Percentiles rank a stretch among this genome's conserved stretches.
Conservation (phyloP, 2,329 filamentous ascomycete genomes). For the Metarhizium guizhouense region DNA sequence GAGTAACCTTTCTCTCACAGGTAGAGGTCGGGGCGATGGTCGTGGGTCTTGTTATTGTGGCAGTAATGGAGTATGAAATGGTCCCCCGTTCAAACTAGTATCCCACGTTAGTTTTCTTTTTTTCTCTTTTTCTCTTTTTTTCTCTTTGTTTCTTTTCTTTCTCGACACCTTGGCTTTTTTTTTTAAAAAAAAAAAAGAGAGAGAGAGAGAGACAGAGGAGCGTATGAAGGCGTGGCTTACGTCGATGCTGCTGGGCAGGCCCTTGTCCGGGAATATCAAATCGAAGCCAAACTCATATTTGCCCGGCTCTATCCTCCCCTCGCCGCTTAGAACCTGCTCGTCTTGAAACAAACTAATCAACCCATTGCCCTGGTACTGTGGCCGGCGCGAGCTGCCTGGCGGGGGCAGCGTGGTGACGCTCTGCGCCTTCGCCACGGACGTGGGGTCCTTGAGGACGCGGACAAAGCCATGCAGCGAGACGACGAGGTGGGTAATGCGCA, state of each 20-base stretch:
- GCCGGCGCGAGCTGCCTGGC: constrained; percentile 27
- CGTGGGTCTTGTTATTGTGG: constrained; percentile 81
- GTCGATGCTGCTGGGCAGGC: constrained; percentile 86
- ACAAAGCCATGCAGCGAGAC: constrained; percentile 72
- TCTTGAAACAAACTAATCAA: constrained; percentile 77
- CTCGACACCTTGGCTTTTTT: neutral
- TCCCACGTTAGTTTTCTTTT: neutral
- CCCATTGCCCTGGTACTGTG: constrained; percentile 64
- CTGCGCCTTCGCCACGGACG: constrained; percentile 44
- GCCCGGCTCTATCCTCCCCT: constrained; percentile 64
- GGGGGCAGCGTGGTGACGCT: constrained; percentile 31
- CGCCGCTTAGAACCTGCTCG: constrained; percentile 69
- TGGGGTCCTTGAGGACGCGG: constrained; percentile 65
- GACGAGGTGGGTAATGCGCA: constrained; percentile 71
- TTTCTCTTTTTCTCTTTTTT: no score
- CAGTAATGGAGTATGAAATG: constrained; percentile 83
- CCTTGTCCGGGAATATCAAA: constrained; percentile 58
- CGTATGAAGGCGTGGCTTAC: constrained; percentile 58
- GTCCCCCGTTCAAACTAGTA: constrained; percentile 86
- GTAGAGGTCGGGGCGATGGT: constrained; percentile 72
- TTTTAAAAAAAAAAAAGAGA: neutral
- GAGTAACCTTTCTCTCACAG: constrained; percentile 71
- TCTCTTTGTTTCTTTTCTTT: neutral
- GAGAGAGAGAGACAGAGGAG: constrained; percentile 9
- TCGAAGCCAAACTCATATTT: constrained; percentile 75